These are phyloP conservation scores for Tricladium varicosporioides DNA, from an alignment of 2,329 filamentous ascomycete genomes.

Conservation along the genomic window DNA sequence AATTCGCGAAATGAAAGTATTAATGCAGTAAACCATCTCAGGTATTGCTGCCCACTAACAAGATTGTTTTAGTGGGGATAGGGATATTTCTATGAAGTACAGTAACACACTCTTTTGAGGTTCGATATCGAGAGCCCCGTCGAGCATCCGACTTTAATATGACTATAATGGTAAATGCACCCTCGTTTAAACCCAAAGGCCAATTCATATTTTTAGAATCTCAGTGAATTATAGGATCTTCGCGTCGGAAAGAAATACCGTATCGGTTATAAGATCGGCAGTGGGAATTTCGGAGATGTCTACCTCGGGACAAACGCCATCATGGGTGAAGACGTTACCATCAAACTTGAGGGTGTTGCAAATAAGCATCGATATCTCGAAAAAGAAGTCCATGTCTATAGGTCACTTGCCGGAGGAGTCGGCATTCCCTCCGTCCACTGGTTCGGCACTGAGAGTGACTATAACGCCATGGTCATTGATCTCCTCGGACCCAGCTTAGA, in stretches of 20 bases:
- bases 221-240: slow-evolving; percentile 89
- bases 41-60: no score
- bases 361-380: slow-evolving; percentile 98
- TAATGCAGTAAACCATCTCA: no score
- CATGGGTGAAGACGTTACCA: slow-evolving; percentile 98
- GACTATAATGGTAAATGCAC: slow-evolving; percentile 59
- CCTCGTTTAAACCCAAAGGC: slow-evolving; percentile 37
- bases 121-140: slow-evolving; percentile 35
- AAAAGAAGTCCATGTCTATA: slow-evolving; percentile 94
- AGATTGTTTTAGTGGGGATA: no score
- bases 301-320: slow-evolving; percentile 99
- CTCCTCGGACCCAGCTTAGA: slow-evolving; percentile 93
- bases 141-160: slow-evolving; percentile 45
- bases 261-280: slow-evolving; percentile 98
- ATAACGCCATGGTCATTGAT: slow-evolving; percentile 99
- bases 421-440: slow-evolving; percentile 98
- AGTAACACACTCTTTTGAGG: no score
- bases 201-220: no score
- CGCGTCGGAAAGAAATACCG: slow-evolving; percentile 99
- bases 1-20: no score
- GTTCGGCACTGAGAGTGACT: slow-evolving; percentile 99
- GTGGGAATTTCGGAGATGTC: slow-evolving; percentile 96
- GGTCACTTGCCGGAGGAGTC: slow-evolving; percentile 88
- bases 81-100: no score
- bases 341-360: slow-evolving; percentile 99